Conservation (phyloP, 2,329 filamentous ascomycete genomes). For the Ceratocystiopsis minuta region DNA sequence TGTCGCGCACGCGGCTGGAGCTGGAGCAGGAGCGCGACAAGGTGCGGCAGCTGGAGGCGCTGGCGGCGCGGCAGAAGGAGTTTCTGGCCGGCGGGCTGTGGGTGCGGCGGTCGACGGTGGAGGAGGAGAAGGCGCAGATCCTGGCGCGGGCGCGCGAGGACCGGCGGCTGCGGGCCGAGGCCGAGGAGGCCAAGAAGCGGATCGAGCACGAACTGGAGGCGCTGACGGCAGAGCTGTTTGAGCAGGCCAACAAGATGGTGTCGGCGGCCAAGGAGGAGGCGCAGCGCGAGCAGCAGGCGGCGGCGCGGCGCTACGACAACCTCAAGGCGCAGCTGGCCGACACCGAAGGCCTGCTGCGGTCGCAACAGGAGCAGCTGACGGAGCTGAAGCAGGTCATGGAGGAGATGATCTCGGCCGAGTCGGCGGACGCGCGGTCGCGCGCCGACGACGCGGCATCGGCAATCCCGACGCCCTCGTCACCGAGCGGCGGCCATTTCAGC, state of each 20-base stretch:
- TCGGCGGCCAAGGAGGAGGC: conserved; percentile 80
- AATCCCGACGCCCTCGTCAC: conserved; percentile 67
- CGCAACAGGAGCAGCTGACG: conserved; percentile 80
- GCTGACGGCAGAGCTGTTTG: conserved; percentile 81
- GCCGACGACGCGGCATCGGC: conserved; percentile 49
- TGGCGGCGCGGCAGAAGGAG: conserved; percentile 49
- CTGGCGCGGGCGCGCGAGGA: conserved; percentile 45
- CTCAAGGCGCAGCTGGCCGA: conserved; percentile 71
- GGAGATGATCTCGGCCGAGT: conserved; percentile 50
- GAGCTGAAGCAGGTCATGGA: conserved; percentile 90
- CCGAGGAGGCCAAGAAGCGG: conserved; percentile 64
- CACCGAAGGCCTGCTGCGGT: conserved; percentile 67
- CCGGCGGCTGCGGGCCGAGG: conserved; percentile 41
- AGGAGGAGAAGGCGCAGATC: conserved; percentile 48
- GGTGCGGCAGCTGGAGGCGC: conserved; percentile 47
- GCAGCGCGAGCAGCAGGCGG: conserved; percentile 60
- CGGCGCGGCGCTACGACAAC: conserved; percentile 75
- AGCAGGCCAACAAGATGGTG: conserved; percentile 98
- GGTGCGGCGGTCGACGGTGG: conserved; percentile 56
- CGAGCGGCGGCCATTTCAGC: conserved; percentile 55
- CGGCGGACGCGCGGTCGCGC: not conserved
- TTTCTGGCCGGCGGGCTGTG: conserved; percentile 58
- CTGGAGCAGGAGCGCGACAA: conserved; percentile 53
- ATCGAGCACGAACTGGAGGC: conserved; percentile 88
- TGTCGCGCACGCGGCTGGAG: conserved; percentile 69